Evolutionary conservation across 192 early-diverging fungal species (phyloP), one percentile per base, ranked within the genome.

Genomic region (Thamnidium elegans): DNA sequence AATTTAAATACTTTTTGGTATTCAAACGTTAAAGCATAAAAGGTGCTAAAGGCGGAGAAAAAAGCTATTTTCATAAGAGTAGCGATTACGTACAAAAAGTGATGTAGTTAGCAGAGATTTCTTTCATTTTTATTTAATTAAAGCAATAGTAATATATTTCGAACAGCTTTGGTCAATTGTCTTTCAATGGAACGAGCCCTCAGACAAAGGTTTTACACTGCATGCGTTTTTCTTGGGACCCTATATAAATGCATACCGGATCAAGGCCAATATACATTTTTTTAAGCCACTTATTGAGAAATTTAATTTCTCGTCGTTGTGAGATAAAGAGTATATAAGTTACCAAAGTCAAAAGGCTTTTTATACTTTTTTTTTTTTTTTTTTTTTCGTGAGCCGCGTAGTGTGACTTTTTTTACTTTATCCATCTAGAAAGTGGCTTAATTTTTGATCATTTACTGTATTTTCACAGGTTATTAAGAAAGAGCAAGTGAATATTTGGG

Each of bases 121-220:
- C n/a, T 50, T 20, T 50, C 17, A 13, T 43, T 14, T 56, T 55
- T 55, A 34, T 54, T 30, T 56, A 36, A 36, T 17, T 17, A 36
- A 56, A 56, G 31, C 55, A 31, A 56, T 31, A 34, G 32, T 34
- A 34, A n/a, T 1, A 31, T 44, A 30, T 46, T 39, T 39, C 39
- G 58, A 39, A 30, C 31, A 30, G 39, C 43, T 23, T n/a, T 59
- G 58, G 58, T 59, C 58, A 59, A 59, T 39, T 59, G 42, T 59
- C 21, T 59, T 26, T 59, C 58, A 4, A 23, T 14, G 36, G 43
- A 26, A 59, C 21, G 39, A 23, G 39, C n/a, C 55, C 55, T 59
- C 58, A 59, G 21, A 59, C 58, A 59, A 59, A 59, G 58, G 58
- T 59, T 59, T 59, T 59, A 59, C 55, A 39, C 36, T 20, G 20